Base-by-base conservation (phyloP, 192 early-diverging fungal genomes). In the Linnemannia zychae region DNA sequence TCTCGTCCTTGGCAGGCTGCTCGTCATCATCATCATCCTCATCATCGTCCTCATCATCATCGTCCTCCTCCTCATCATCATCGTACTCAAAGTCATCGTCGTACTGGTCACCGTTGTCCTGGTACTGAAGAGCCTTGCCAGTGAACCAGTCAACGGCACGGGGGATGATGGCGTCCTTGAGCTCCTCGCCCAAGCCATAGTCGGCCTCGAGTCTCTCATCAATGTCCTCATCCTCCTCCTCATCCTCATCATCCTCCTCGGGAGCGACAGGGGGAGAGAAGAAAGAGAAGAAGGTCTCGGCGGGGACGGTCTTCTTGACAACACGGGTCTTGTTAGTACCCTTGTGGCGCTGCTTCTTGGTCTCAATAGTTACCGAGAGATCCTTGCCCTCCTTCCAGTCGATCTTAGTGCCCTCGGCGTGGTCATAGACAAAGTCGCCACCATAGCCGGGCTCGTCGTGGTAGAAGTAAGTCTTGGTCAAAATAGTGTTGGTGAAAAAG, bases 281-380 rank as follows among this genome's bases (percentile, higher is more conserved):
- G 94, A 99, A 99, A 70, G 91, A 93, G 93, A 99, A 99, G 94
- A 99, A 99, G 72, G 98, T 97, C 74, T 97, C 97, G 44, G 96
- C 93, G 33, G 97, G 98, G 44, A 99, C 97, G 46, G 97, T 97
- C 82, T 95, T 96, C 94, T 98, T 99, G 87, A 99, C 96, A 40
- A 97, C 94, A 57, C 99, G 97, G 52, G 97, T 98, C 93, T 99
- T 97, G 94, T 99, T 99, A 78, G 97, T 97, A 73, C 94, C 95
- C 93, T 98, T 99, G 92, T 98, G 97, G 72, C 98, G 96, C 92
- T 99, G 99, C 90, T 97, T 99, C 93, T 97, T 98, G 88, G 97
- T 95, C 91, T 99, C 98, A 73, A 98, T 90, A 18, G 92, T 97
- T 70, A 98, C 94, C 76, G 94, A 95, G 60, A 99, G 92, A 88